Percentiles rank a stretch among this genome's conserved stretches.
These are phyloP conservation scores for Fusarium subglutinans DNA, from an alignment of 2,329 filamentous ascomycete genomes.

Conservation along the genomic window DNA sequence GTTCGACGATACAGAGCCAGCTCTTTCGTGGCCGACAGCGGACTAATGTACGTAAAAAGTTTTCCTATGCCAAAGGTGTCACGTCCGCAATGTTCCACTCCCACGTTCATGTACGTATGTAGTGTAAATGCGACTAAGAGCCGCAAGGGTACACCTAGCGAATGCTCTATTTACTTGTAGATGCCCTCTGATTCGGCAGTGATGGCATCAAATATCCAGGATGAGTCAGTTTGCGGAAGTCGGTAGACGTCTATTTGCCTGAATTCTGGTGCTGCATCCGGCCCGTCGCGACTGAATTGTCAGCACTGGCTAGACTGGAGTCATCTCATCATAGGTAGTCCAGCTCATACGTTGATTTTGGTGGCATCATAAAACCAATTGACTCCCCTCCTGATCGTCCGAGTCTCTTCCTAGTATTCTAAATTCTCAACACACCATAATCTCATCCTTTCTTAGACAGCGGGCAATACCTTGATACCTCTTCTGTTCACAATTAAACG, in stretches of 20 bases:
- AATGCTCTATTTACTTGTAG: constrained; percentile 5
- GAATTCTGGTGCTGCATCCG: constrained; percentile 35
- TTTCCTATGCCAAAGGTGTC: constrained; percentile 16
- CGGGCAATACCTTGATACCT: constrained; percentile 8
- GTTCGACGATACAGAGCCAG: constrained; percentile 13
- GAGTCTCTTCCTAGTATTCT: not conserved
- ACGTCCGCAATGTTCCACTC: constrained; percentile 11
- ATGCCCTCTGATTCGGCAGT: constrained; percentile 29
- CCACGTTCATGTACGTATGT: constrained; percentile 17
- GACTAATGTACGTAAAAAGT: constrained; percentile 29
- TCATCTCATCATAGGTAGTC: constrained; percentile 30
- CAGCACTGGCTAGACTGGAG: constrained; percentile 15
- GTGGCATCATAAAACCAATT: constrained; percentile 34
- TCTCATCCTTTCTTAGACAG: not conserved
- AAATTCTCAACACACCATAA: not conserved
- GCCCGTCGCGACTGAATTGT: constrained; percentile 36
- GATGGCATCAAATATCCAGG: constrained; percentile 15
- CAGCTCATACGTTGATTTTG: constrained; percentile 13
- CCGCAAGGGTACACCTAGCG: constrained; percentile 27
- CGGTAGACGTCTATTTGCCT: constrained; percentile 32
- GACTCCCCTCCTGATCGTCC: constrained; percentile 1
- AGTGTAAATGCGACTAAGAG: constrained; percentile 16
- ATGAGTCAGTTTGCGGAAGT: constrained; percentile 42
- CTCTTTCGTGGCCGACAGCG: constrained; percentile 28
- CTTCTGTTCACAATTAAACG: not conserved